These are phyloP conservation scores for Begonia masoniana DNA, from an alignment of 306 rosid genomes.

Conservation along the genomic window DNA sequence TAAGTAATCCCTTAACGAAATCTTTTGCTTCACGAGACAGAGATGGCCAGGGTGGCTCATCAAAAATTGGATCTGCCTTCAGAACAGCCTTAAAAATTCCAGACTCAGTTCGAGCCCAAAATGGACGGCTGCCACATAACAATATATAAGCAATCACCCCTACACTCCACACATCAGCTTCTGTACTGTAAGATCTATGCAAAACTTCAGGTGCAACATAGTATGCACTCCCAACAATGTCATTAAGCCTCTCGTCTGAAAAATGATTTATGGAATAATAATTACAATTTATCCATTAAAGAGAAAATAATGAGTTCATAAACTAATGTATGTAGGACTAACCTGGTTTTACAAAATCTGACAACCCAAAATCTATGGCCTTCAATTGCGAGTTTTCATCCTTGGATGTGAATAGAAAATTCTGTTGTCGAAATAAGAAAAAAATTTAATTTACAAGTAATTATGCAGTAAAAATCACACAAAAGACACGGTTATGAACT, in stretches of 20 bases:
- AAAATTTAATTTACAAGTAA: too few species aligned
- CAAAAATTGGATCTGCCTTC: slow-evolving; percentile 80
- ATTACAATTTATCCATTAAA: background rate
- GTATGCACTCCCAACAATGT: slow-evolving; percentile 97
- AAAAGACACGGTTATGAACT: too few species aligned
- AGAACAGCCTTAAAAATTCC: slow-evolving; percentile 84
- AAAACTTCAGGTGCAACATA: slow-evolving; percentile 96
- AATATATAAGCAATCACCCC: slow-evolving; percentile 92
- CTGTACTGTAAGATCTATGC: slow-evolving; percentile 76
- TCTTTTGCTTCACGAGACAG: slow-evolving; percentile 60
- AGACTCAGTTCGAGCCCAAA: slow-evolving; percentile 94
- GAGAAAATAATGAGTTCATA: too few species aligned
- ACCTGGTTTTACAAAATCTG: slow-evolving; percentile 93
- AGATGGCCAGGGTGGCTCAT: slow-evolving; percentile 90
- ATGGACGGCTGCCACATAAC: slow-evolving; percentile 94
- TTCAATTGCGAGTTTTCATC: slow-evolving; percentile 80
- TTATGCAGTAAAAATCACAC: too few species aligned
- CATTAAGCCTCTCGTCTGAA: slow-evolving; percentile 84
- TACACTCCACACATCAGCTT: slow-evolving; percentile 90
- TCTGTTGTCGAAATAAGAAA: slow-evolving; percentile 30
- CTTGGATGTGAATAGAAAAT: slow-evolving; percentile 62
- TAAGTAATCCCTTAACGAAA: slow-evolving; percentile 70
- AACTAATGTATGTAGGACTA: background rate
- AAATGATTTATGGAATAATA: slow-evolving; percentile 17
- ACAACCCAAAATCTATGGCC: slow-evolving; percentile 96